Conservation (phyloP, 2,329 filamentous ascomycete species). For the Clarireedia monteithiana region DNA sequence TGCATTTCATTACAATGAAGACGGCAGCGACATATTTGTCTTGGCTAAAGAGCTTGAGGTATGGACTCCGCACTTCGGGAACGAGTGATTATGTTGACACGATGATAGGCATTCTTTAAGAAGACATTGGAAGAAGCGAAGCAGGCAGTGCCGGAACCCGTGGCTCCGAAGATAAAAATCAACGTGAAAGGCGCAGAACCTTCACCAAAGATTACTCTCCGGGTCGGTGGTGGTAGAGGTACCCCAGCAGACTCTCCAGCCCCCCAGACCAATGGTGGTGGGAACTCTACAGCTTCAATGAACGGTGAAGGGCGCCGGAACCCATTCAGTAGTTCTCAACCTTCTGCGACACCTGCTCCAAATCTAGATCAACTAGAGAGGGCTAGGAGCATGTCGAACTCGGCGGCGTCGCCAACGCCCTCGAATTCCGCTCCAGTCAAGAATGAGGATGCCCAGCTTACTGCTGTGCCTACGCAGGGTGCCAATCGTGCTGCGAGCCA, state of each 20-base stretch:
- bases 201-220: slow-evolving; percentile 63
- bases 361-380: slow-evolving; percentile 25
- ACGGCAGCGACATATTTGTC: slow-evolving; percentile 75
- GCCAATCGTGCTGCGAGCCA: slow-evolving; percentile 35
- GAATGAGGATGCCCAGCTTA: slow-evolving; percentile 27
- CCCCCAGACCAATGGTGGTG: slow-evolving; percentile 33
- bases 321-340: slow-evolving; percentile 22
- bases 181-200: slow-evolving; percentile 62
- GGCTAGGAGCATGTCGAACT: slow-evolving; percentile 26
- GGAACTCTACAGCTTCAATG: slow-evolving; percentile 1
- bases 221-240: slow-evolving; percentile 46
- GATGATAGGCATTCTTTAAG: slow-evolving; percentile 56
- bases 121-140: slow-evolving; percentile 65
- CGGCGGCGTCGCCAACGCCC: slow-evolving; percentile 27
- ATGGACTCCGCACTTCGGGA: slow-evolving; percentile 17
- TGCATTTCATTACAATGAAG: slow-evolving; percentile 84
- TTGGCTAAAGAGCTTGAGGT: slow-evolving; percentile 76
- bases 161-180: slow-evolving; percentile 57
- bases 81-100: slow-evolving; percentile 10
- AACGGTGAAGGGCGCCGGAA: slow-evolving; percentile 25
- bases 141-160: slow-evolving; percentile 61
- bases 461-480: slow-evolving; percentile 6
- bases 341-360: slow-evolving; percentile 18
- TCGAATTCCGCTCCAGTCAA: slow-evolving; percentile 32
- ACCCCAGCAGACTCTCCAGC: slow-evolving; percentile 45